Percentiles rank a stretch among this genome's conserved stretches.
These are phyloP conservation scores for Clohesyomyces aquaticus DNA, from an alignment of 495 filamentous ascomycete genomes.

Conservation along the genomic window DNA sequence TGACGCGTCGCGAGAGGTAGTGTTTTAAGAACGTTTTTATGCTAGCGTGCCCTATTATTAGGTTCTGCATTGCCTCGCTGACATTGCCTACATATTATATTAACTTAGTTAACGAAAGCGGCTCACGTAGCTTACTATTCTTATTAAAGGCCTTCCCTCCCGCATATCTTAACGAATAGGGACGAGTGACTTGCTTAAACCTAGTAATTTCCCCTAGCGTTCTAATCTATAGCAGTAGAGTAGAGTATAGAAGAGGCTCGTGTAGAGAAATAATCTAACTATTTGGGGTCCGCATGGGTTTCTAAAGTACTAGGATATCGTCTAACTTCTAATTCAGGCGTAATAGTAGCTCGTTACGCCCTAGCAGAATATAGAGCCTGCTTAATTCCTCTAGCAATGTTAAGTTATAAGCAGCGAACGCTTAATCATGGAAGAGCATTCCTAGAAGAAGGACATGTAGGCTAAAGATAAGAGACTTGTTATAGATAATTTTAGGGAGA, in stretches of 20 bases:
- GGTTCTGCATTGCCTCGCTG: conserved; percentile 50
- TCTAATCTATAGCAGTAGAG: conserved; percentile 45
- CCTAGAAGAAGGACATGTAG: too few relatives aligned
- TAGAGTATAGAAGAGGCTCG: conserved; percentile 46
- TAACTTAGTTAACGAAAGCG: background rate
- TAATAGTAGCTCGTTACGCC: conserved; percentile 22
- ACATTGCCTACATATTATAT: conserved; percentile 40
- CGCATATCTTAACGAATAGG: conserved; percentile 49
- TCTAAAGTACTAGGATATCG: conserved; percentile 10
- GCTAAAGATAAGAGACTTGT: too few relatives aligned
- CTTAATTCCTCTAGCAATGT: too few relatives aligned
- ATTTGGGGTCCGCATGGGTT: conserved; percentile 24
- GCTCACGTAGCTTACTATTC: conserved; percentile 12
- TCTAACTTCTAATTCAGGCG: conserved; percentile 34
- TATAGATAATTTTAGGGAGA: too few relatives aligned
- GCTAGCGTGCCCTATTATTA: too few relatives aligned
- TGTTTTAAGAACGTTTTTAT: too few relatives aligned
- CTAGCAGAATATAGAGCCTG: conserved; percentile 6
- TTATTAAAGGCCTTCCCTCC: conserved; percentile 47
- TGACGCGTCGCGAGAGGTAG: conserved; percentile 45
- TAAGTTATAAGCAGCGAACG: too few relatives aligned
- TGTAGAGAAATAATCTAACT: conserved; percentile 47
- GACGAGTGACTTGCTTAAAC: conserved; percentile 43
- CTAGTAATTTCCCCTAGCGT: conserved; percentile 43
- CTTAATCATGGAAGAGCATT: too few relatives aligned